Base-by-base conservation (phyloP, 2,329 filamentous ascomycete species). In the Microcera coccophila region DNA sequence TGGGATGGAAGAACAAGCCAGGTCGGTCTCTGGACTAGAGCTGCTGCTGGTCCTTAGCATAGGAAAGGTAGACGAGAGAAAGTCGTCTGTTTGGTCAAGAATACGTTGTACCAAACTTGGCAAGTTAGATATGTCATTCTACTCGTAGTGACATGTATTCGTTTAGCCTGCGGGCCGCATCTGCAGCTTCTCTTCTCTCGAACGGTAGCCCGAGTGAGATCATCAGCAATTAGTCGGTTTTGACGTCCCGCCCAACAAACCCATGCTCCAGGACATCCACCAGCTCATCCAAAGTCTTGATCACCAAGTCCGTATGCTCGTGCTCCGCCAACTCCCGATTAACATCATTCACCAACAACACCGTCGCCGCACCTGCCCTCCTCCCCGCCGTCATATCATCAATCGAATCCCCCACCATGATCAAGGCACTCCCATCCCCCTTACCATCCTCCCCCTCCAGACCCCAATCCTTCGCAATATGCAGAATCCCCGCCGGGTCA, bases 331-430 rank as follows among this genome's bases (percentile, higher is more conserved):
- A 62, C 51, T 84, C 75, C 42, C 64, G 65, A 61, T 95, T 95
- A n/a, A 77, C 82, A n/a, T 87, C 81, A 58, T 94, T 94, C 14
- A 85, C 76, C 34, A 98, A 71, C 61, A 97, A 62, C n/a, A 97
- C 90, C 0, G 93, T 97, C 24, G 89, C 86, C 1, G 90, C 88
- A 1, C 91, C 91, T 0, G 91, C 91, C 39, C 74, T 75, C 46
- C 84, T 78, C 0, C 93, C 91, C 1, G 91, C 89, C 7, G 84
- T 87, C 81, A 97, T 94, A 62, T 98, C 93, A 63, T 97, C 93
- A 42, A 95, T 81, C 14, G 84, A 90, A 61, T 91, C 87, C 4
- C 87, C 87, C 17, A 83, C 80, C 80, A 84, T 84, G 53, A 82
- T 78, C 32, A 81, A 57, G 5, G 62, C 64, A 32, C 67, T 73